Percentiles rank a stretch among this genome's conserved stretches.
These are phyloP conservation scores for Bullera alba DNA, from an alignment of 768 basidiomycete genomes.

Conservation along the genomic window DNA sequence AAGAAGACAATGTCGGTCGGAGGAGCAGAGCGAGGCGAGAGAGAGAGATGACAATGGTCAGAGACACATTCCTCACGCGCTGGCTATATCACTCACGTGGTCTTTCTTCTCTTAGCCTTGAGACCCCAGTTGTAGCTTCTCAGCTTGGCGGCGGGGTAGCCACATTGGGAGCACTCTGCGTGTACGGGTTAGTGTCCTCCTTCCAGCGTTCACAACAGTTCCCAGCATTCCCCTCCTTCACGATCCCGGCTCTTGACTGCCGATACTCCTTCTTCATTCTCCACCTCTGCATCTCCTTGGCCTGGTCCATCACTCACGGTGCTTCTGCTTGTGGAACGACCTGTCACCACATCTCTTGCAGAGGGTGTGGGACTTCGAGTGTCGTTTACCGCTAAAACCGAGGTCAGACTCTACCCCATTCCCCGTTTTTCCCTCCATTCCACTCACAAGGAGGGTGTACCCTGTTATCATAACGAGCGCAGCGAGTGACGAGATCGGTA, in stretches of 20 bases:
- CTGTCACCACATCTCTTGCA: constrained; percentile 95
- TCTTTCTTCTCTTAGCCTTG: constrained; percentile 99
- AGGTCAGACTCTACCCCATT: not conserved
- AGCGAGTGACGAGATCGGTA: no score
- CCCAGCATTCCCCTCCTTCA: not conserved
- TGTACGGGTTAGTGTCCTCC: not conserved
- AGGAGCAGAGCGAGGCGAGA: not conserved
- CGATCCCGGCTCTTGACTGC: not conserved
- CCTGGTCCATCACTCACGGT: constrained; percentile 57
- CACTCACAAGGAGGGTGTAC: constrained; percentile 92
- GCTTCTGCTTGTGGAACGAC: constrained; percentile 97
- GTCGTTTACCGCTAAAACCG: constrained; percentile 67
- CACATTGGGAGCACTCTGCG: constrained; percentile 93
- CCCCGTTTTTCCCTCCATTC: not conserved
- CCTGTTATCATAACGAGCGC: constrained; percentile 50
- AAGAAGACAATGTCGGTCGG: not conserved
- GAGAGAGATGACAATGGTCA: not conserved
- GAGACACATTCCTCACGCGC: not conserved
- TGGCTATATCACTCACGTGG: constrained; percentile 53
- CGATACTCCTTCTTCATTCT: not conserved
- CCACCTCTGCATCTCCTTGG: not conserved
- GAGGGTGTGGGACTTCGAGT: constrained; percentile 93
- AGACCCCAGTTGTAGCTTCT: constrained; percentile 96
- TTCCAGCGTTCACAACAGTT: constrained; percentile 3
- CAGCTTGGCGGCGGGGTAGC: constrained; percentile 90